Conservation (phyloP, 352 stramenopile genomes). For the Globisporangium orthogonon region DNA sequence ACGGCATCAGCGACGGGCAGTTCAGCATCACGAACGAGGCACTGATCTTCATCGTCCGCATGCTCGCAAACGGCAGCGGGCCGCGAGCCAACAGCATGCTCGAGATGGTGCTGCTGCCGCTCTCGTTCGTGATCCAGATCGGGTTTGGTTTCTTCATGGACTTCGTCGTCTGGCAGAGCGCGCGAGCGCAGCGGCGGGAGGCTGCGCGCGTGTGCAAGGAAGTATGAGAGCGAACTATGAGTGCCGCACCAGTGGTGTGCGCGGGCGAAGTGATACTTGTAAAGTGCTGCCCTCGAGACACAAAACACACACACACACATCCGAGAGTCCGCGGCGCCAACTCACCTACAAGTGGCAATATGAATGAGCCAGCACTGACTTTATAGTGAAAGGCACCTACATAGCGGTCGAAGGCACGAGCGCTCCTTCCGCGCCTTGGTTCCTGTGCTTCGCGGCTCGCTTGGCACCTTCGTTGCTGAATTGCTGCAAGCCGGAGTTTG, state of each 20-base stretch:
- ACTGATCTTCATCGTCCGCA: background rate
- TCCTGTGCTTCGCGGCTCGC: too few relatives aligned
- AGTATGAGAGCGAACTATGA: background rate
- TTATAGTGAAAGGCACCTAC: too few relatives aligned
- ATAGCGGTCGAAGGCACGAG: too few relatives aligned
- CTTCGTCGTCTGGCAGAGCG: background rate
- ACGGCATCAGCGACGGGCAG: conserved; percentile 54
- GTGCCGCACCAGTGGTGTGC: background rate
- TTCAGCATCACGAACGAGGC: conserved; percentile 30
- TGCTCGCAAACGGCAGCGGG: background rate
- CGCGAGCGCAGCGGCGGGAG: background rate
- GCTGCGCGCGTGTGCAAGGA: background rate
- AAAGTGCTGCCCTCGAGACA: background rate
- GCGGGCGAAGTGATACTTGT: background rate
- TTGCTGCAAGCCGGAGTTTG: too few relatives aligned
- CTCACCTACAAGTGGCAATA: too few relatives aligned
- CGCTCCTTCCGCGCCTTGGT: too few relatives aligned
- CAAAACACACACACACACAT: background rate
- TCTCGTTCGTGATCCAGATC: background rate
- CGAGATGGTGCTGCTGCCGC: background rate
- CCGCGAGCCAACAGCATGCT: background rate
- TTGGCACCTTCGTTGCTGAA: too few relatives aligned
- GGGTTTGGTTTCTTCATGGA: background rate
- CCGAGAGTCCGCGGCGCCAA: too few relatives aligned
- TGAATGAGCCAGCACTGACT: background rate